These are phyloP conservation scores for Neurospora tetrasperma DNA, from an alignment of 495 filamentous ascomycete species.

Conservation along the genomic window DNA sequence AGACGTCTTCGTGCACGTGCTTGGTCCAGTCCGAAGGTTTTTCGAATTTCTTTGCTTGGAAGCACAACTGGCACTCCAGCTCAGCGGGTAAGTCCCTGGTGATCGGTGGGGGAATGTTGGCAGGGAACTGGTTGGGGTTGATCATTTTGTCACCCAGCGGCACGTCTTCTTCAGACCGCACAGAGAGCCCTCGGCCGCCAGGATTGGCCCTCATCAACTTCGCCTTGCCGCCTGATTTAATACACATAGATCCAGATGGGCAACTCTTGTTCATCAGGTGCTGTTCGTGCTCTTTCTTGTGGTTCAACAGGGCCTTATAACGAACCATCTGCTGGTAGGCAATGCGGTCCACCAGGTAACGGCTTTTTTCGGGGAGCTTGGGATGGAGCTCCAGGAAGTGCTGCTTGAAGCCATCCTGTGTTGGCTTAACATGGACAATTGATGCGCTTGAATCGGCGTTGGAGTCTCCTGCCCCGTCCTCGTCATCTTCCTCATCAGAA, in stretches of 20 bases:
- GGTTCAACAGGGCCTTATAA: slow-evolving; percentile 67
- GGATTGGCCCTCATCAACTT: slow-evolving; percentile 31
- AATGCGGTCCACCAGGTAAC: slow-evolving; percentile 70
- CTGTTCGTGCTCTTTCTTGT: slow-evolving; percentile 59
- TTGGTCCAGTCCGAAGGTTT: slow-evolving; percentile 99
- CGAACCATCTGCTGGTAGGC: slow-evolving; percentile 68
- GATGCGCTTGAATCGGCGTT: slow-evolving; percentile 35
- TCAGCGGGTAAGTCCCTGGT: slow-evolving; percentile 70
- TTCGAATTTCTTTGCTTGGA: slow-evolving; percentile 77
- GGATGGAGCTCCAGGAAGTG: slow-evolving; percentile 70
- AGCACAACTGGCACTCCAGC: slow-evolving; percentile 90
- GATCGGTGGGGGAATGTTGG: slow-evolving; percentile 73
- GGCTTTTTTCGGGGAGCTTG: slow-evolving; percentile 27
- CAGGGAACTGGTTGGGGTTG: slow-evolving; percentile 58
- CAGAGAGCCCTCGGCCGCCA: slow-evolving; percentile 10
- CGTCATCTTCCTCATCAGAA: slow-evolving; percentile 39
- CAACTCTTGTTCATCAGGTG: slow-evolving; percentile 47
- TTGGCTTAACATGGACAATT: slow-evolving; percentile 56
- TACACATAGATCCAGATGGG: slow-evolving; percentile 49
- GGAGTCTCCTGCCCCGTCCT: slow-evolving; percentile 39
- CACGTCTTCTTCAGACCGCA: slow-evolving; percentile 32
- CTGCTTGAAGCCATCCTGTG: slow-evolving; percentile 61
- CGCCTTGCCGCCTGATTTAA: slow-evolving; percentile 49
- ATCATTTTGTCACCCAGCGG: slow-evolving; percentile 58
- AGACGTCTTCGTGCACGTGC: slow-evolving; percentile 90